Evolutionary conservation across 2,329 filamentous ascomycete genomes (phyloP).

Genomic region (Remersonia thermophila): DNA sequence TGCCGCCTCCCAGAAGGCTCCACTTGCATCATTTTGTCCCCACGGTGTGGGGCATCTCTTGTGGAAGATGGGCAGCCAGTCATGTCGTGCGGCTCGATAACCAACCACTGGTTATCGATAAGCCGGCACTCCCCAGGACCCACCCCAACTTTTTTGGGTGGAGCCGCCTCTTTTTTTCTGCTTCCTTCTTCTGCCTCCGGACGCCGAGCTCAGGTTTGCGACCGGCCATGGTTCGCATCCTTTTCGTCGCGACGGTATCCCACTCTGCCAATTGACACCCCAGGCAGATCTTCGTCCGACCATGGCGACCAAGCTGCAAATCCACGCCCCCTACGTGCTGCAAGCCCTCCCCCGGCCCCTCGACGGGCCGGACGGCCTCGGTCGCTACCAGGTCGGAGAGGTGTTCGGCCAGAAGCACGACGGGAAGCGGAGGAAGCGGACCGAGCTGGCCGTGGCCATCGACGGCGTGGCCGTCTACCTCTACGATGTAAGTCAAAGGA

Average conservation of each 20-base stretch:
- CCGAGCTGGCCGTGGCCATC: conserved; percentile 49
- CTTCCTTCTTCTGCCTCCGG: not conserved
- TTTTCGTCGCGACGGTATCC: conserved; percentile 5
- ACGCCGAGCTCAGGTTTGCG: no score
- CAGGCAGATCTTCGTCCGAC: not conserved
- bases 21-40: conserved; percentile 9
- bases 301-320: conserved; percentile 49
- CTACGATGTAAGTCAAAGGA: conserved; percentile 42
- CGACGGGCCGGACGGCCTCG: conserved; percentile 33
- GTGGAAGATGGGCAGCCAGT: no score
- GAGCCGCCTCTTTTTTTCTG: conserved; percentile 13
- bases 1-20: no score
- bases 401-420: conserved; percentile 47
- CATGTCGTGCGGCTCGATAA: not conserved
- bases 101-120: no score
- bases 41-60: no score
- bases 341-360: conserved; percentile 47
- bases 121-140: conserved; percentile 6
- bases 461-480: conserved; percentile 55
- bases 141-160: conserved; percentile 12
- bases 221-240: not conserved
- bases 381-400: conserved; percentile 46
- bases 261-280: conserved; percentile 1
- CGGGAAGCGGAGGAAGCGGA: conserved; percentile 48
- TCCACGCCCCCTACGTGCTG: conserved; percentile 53